Evolutionary conservation across 176 grass and related monocot genomes (phyloP).

Genomic region (Zea mays): Zm-B73-REFERENCE-NAM-5.0 NC_050096.1:241459501-241460000

Average conservation of each 20-base stretch:
- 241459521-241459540: too few species aligned
- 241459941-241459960: background rate
- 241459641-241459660: constrained; percentile 16
- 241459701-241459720: background rate
- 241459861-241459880: constrained; percentile 39
- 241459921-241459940: constrained; percentile 32
- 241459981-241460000: constrained; percentile 10
- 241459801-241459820: background rate
- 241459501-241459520: too few species aligned
- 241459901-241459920: constrained; percentile 32
- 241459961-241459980: background rate
- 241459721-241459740: too few species aligned
- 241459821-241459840: background rate
- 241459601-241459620: background rate
- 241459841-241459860: background rate
- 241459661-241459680: background rate
- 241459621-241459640: background rate
- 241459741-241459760: too few species aligned
- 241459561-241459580: too few species aligned
- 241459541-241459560: too few species aligned
- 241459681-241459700: background rate
- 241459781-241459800: too few species aligned
- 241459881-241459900: constrained; percentile 36
- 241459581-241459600: too few species aligned
- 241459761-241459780: too few species aligned